Evolutionary conservation across 495 filamentous ascomycete genomes (phyloP).

Genomic region (Daldinia loculata): DNA sequence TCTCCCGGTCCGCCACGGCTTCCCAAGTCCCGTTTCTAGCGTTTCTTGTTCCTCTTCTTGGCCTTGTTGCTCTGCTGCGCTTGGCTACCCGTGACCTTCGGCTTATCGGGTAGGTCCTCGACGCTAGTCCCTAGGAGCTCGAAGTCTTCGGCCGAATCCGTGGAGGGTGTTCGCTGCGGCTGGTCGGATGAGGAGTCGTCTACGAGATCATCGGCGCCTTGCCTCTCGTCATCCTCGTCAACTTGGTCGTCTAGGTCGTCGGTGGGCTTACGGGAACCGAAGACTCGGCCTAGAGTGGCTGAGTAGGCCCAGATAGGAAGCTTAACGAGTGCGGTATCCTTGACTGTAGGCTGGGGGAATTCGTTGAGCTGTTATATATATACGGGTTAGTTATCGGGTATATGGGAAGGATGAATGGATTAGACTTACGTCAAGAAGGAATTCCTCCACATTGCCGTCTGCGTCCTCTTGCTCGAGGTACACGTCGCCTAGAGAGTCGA

Average conservation of each 20-base stretch:
- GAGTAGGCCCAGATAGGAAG: conserved; percentile 72
- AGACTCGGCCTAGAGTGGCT: conserved; percentile 63
- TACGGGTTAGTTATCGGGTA: neutral
- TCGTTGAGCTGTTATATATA: conserved; percentile 62
- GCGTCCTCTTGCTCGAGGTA: conserved; percentile 90
- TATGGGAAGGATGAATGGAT: neutral
- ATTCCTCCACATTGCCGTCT: conserved; percentile 83
- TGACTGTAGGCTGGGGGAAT: conserved; percentile 69
- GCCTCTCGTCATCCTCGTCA: conserved; percentile 18
- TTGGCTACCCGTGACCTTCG: conserved; percentile 50
- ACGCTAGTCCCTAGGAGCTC: conserved; percentile 64
- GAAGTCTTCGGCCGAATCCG: conserved; percentile 63
- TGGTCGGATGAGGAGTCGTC: conserved; percentile 47
- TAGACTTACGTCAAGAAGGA: conserved; percentile 76
- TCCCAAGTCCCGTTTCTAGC: conserved; percentile 41
- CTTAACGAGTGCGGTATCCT: conserved; percentile 73
- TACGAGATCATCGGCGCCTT: conserved; percentile 39
- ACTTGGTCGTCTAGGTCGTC: conserved; percentile 46
- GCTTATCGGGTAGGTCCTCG: conserved; percentile 53
- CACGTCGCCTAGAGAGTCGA: conserved; percentile 90
- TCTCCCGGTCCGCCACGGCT: neutral
- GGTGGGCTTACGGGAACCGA: conserved; percentile 49
- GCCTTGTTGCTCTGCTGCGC: conserved; percentile 43
- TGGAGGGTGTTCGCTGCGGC: conserved; percentile 55
- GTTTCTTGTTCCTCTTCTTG: conserved; percentile 58